phyloP scores from a whole-genome alignment of 2,329 filamentous ascomycete species.

The Thelonectria rubi region DNA sequence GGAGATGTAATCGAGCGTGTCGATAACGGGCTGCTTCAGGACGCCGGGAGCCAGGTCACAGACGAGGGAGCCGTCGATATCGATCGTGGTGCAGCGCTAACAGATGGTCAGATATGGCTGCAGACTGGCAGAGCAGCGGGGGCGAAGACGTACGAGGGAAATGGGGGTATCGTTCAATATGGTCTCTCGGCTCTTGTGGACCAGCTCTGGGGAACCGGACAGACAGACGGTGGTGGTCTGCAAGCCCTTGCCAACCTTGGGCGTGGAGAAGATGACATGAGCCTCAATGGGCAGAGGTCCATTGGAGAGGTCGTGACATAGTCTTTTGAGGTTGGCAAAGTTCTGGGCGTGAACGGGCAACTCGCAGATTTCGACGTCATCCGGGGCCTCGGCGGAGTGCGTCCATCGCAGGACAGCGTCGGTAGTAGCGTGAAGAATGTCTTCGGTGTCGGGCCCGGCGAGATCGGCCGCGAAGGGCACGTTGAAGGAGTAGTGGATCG shows the following conservation, averaged over 20 bases:
- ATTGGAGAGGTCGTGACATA: constrained; percentile 85
- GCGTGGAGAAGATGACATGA: constrained; percentile 82
- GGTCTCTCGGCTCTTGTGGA: constrained; percentile 88
- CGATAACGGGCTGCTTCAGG: constrained; percentile 78
- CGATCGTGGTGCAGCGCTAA: constrained; percentile 91
- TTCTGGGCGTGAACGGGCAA: constrained; percentile 93
- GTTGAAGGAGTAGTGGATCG: constrained; percentile 95
- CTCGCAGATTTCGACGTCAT: constrained; percentile 85
- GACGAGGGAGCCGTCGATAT: constrained; percentile 90
- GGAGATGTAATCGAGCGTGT: constrained; percentile 87
- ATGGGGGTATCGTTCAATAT: constrained; percentile 93
- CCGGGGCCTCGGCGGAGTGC: constrained; percentile 85
- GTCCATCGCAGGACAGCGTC: constrained; percentile 93
- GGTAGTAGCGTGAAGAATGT: constrained; percentile 90
- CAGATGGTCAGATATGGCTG: constrained; percentile 23
- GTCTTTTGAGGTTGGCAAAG: constrained; percentile 77
- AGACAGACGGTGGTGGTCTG: constrained; percentile 89
- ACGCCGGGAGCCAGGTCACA: constrained; percentile 75
- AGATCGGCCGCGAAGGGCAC: constrained; percentile 95
- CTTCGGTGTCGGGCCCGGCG: constrained; percentile 89
- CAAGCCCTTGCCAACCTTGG: constrained; percentile 72
- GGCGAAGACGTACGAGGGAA: constrained; percentile 75
- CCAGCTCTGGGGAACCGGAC: constrained; percentile 85
- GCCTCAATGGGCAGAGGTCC: constrained; percentile 79
- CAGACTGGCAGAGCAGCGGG: background rate